Evolutionary conservation across 352 stramenopile genomes (phyloP), one percentile per base, ranked within the genome.

Genomic region (Phytophthora cryptogea): DNA sequence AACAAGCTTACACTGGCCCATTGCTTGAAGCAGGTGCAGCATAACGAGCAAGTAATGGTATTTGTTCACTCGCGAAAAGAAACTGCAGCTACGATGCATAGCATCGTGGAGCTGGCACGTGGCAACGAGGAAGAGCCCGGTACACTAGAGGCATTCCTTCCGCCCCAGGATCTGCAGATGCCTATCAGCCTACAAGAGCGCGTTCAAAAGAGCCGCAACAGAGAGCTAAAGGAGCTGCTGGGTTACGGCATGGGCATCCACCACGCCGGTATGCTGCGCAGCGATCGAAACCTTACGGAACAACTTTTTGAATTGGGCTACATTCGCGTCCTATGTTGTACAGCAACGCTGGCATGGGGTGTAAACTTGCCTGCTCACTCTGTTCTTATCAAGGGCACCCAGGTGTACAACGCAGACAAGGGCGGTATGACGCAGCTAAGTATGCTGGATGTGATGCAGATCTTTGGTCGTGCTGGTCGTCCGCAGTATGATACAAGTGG

Each of bases 381-480:
- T 8, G 98, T 99, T 16, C 81, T 99, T 35, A 99, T 99, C 66
- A 99, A 99, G 73, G 98, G 98, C 8, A 99, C 98, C 6, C 92
- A 99, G 64, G 94, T 99, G 31, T 99, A 99, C 83, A 99, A 99
- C 60, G 85, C 97, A 3, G 97, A 99, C 68, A 99, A 99, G 74
- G 97, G 97, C 49, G 97, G 96, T 30, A 97, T 97, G 64, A 94
- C 97, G 11, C 96, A 99, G 63, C 66, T 99, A 27, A 98, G 88
- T 54, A 99, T 99, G 80, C 81, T 99, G 9, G 98, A 99, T 70
- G 97, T 99, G n/a, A 97, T 99, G 74, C 98, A 99, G 78, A 99
- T 99, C 66, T 99, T 99, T 68, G 98, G 98, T 41, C 84, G 98
- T 51, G 97, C 97, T 5, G 97, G 98, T 44, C 87, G 98, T 30